Conservation (phyloP, 768 basidiomycete genomes). For the Ramaria sp. region DNA sequence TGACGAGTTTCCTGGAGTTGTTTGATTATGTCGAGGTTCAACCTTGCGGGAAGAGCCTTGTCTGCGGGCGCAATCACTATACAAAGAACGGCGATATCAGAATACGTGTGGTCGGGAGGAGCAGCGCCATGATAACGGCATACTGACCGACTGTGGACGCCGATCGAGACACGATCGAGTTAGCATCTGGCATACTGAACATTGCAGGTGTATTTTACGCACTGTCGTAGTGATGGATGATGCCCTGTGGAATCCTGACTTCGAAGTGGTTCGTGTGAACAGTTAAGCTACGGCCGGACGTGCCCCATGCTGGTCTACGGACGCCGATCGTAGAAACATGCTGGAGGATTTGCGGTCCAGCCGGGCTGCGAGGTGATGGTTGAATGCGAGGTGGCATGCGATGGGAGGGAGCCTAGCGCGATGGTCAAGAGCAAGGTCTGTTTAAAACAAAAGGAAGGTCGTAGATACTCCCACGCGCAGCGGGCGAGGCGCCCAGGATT, state of each 20-base stretch:
- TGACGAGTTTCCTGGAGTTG: constrained; percentile 49
- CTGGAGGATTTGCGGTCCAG: constrained; percentile 4
- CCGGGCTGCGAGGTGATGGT: not conserved
- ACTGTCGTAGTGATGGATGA: constrained; percentile 78
- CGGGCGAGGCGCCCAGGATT: too few relatives aligned
- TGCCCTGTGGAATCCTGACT: constrained; percentile 45
- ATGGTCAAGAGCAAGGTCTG: not conserved
- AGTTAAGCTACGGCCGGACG: constrained; percentile 33
- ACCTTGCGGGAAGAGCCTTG: constrained; percentile 50
- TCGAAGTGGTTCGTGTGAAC: constrained; percentile 53
- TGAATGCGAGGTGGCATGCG: constrained; percentile 4
- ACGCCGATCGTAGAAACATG: constrained; percentile 53
- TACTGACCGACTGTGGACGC: constrained; percentile 12
- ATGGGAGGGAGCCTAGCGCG: not conserved
- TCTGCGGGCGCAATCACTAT: constrained; percentile 59
- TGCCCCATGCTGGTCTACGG: constrained; percentile 53
- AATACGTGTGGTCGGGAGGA: constrained; percentile 3
- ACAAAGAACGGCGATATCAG: not conserved
- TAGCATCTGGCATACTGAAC: not conserved
- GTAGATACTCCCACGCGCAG: too few relatives aligned
- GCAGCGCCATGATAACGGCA: constrained; percentile 7
- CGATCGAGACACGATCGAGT: not conserved
- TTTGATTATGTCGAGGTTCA: constrained; percentile 63
- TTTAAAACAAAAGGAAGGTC: not conserved
- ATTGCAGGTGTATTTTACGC: constrained; percentile 17